Conservation (phyloP, 2,329 filamentous ascomycete genomes). For the Niveomyces coronatus region DNA sequence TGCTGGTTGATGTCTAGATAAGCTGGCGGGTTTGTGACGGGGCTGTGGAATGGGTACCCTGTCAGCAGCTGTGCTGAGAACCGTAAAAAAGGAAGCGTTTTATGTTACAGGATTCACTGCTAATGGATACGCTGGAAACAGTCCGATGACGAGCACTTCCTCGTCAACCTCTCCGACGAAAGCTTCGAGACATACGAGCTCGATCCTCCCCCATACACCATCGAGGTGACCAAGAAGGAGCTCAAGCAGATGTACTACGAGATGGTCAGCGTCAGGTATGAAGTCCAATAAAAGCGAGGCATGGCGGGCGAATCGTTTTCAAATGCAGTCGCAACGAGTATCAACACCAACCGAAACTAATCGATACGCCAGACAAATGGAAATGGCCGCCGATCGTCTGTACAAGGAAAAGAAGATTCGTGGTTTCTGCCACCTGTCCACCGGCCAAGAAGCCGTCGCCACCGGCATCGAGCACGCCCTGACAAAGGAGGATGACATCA, state of each 20-base stretch:
- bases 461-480: constrained; percentile 96
- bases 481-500: constrained; percentile 82
- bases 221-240: constrained; percentile 93
- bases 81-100: too few relatives aligned
- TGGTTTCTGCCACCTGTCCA: constrained; percentile 98
- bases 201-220: constrained; percentile 86
- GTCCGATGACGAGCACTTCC: constrained; percentile 91
- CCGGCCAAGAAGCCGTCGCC: constrained; percentile 93
- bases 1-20: not conserved
- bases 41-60: not conserved
- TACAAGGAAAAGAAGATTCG: constrained; percentile 99
- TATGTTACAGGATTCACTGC: not conserved
- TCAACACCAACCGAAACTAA: not conserved
- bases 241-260: constrained; percentile 98
- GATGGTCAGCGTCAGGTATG: constrained; percentile 90
- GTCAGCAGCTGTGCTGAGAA: constrained; percentile 4
- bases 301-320: not conserved
- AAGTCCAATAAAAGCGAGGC: constrained; percentile 8
- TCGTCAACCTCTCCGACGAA: constrained; percentile 89
- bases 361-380: constrained; percentile 70
- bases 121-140: constrained; percentile 28
- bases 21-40: not conserved
- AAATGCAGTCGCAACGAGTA: not conserved
- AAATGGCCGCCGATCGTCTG: constrained; percentile 96
- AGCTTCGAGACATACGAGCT: constrained; percentile 99